Percentiles rank a stretch among this genome's conserved stretches.
Conservation (phyloP, 148 eudicot species). For the Chenopodium berlandieri region DNA sequence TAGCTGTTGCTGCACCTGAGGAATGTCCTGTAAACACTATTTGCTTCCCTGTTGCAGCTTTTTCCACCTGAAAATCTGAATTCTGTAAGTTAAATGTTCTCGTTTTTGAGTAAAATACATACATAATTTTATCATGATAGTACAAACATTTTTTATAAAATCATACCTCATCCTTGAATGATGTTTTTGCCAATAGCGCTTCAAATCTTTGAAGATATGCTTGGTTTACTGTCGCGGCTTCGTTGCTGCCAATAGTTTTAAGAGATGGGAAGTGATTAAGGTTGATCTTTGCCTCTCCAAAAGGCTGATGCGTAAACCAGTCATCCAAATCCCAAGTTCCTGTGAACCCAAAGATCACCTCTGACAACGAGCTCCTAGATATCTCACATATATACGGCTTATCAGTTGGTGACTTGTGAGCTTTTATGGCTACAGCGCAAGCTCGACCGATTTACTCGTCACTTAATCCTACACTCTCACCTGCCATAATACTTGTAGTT, state of each 20-base stretch:
- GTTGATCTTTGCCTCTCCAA: conserved; percentile 53
- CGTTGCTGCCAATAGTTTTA: conserved; percentile 55
- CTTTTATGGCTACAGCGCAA: conserved; percentile 47
- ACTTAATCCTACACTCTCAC: conserved; percentile 38
- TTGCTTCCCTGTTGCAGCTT: conserved; percentile 46
- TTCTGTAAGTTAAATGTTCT: not conserved
- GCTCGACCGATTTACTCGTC: conserved; percentile 63
- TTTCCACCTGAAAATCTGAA: conserved; percentile 59
- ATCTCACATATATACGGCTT: conserved; percentile 42
- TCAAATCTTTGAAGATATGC: conserved; percentile 54
- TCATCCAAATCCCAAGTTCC: conserved; percentile 63
- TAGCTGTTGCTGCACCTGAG: conserved; percentile 69
- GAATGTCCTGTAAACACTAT: conserved; percentile 89
- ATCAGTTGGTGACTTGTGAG: conserved; percentile 50
- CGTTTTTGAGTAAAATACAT: too few species aligned
- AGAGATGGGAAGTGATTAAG: conserved; percentile 57
- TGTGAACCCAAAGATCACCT: conserved; percentile 51
- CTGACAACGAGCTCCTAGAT: conserved; percentile 26
- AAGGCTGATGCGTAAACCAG: conserved; percentile 47
- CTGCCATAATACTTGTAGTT: conserved; percentile 8
- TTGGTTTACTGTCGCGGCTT: conserved; percentile 50
- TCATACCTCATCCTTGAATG: conserved; percentile 58
- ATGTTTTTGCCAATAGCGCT: conserved; percentile 34
- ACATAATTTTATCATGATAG: not conserved
- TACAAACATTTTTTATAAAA: not conserved